Evolutionary conservation across 139 green algal species (phyloP).

Genomic region (Astrephomene gubernaculifera): DNA sequence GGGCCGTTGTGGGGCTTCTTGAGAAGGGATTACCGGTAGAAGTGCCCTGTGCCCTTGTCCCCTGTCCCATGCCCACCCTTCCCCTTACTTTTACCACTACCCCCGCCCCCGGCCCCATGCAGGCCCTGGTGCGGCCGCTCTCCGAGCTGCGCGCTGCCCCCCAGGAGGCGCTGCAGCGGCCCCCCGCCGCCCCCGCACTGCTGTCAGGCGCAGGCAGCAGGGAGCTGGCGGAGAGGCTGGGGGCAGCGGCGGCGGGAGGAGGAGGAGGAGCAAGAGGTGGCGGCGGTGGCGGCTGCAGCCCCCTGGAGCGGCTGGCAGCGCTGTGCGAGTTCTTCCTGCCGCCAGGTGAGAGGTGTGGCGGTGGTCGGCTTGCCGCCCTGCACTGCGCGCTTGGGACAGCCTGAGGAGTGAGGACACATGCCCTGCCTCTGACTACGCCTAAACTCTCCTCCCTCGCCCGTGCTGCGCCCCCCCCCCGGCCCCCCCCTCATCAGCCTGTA

Average conservation of each 20-base stretch:
- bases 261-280: too few species aligned
- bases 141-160: neutral
- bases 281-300: too few species aligned
- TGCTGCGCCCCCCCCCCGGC: neutral
- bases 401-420: neutral
- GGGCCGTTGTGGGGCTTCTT: too few species aligned
- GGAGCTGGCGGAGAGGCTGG: constrained; percentile 31
- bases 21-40: too few species aligned
- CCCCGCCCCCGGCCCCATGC: neutral
- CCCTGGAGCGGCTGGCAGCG: constrained; percentile 8
- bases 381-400: neutral
- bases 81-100: neutral
- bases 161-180: neutral
- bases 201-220: neutral
- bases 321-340: constrained; percentile 35
- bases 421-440: neutral
- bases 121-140: constrained; percentile 16
- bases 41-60: too few species aligned
- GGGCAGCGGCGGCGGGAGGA: too few species aligned
- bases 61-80: neutral
- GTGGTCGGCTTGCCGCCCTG: neutral
- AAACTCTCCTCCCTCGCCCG: neutral
- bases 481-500: neutral
- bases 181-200: neutral
- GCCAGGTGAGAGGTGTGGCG: neutral